Evolutionary conservation across 164 flowering plant species (phyloP).

Genomic region (Annona squamosa): DNA sequence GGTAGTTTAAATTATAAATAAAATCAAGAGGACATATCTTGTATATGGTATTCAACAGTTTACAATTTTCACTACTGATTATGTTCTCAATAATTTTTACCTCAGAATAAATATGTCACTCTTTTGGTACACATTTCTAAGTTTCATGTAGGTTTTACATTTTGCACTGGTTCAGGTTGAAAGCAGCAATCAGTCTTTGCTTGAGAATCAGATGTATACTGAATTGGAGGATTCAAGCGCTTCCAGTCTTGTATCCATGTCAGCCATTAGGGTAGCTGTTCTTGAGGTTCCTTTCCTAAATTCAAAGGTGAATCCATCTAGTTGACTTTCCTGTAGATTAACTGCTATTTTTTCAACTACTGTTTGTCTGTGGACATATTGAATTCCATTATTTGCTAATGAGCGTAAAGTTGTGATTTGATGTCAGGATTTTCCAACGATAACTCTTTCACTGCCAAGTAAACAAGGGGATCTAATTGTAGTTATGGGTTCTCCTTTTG

Average conservation of each 20-base stretch:
- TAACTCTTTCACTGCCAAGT: slow-evolving; percentile 25
- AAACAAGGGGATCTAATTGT: slow-evolving; percentile 69
- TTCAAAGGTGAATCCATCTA: slow-evolving; percentile 30
- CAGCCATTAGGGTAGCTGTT: slow-evolving; percentile 62
- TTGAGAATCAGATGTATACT: slow-evolving; percentile 25
- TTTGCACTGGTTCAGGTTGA: slow-evolving; percentile 31
- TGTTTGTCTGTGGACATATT: slow-evolving; percentile 4
- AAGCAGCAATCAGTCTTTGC: slow-evolving; percentile 13
- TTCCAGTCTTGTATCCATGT: slow-evolving; percentile 35
- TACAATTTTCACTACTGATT: no score
- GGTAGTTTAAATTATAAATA: no score
- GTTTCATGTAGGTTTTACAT: background rate
- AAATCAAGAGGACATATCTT: no score
- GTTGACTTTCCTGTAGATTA: background rate
- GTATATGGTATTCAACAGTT: no score
- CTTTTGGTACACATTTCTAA: background rate
- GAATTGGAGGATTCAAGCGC: slow-evolving; percentile 23
- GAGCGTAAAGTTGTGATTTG: slow-evolving; percentile 22
- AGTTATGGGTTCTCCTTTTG: slow-evolving; percentile 93
- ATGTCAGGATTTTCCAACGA: slow-evolving; percentile 49
- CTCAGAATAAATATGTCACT: background rate
- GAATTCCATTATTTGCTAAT: slow-evolving; percentile 14
- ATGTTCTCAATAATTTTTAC: background rate
- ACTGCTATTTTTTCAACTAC: background rate
- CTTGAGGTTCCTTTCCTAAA: slow-evolving; percentile 37